A percentile compares a stretch with the other conserved stretches of the same genome.
Evolutionary conservation across 768 basidiomycete genomes (phyloP).

Genomic region (Amanita pseudoporphyria): DNA sequence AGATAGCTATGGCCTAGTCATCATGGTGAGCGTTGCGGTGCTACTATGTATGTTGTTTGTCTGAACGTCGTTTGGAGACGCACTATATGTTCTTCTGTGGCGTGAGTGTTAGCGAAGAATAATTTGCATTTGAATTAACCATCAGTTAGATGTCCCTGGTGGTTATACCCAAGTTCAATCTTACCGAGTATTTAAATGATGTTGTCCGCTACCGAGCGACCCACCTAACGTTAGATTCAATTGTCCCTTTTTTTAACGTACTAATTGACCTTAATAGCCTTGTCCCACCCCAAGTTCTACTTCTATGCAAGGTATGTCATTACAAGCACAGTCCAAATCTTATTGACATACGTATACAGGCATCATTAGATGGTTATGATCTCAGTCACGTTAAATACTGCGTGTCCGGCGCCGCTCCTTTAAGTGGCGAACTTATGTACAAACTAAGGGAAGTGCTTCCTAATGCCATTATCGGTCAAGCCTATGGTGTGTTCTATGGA

Average conservation of each 20-base stretch:
- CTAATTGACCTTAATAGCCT: constrained; percentile 25
- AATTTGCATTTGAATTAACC: background rate
- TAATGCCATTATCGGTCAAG: too few species aligned
- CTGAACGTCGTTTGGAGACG: constrained; percentile 22
- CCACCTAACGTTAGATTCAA: constrained; percentile 37
- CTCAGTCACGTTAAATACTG: constrained; percentile 42
- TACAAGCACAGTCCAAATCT: background rate
- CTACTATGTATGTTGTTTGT: background rate
- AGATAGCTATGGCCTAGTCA: constrained; percentile 56
- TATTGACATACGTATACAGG: background rate
- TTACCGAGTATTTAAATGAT: too few species aligned
- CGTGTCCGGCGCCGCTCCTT: too few species aligned
- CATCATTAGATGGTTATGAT: constrained; percentile 25
- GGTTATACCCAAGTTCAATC: too few species aligned
- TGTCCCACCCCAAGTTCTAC: constrained; percentile 64
- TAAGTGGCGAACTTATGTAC: constrained; percentile 45
- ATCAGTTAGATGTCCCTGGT: too few species aligned
- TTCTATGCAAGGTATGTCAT: constrained; percentile 42
- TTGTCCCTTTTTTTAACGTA: background rate
- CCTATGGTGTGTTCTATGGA: constrained; percentile 27
- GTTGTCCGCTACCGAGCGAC: constrained; percentile 45
- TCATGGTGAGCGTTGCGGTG: constrained; percentile 30
- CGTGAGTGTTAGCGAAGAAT: constrained; percentile 20
- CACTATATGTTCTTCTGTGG: constrained; percentile 47
- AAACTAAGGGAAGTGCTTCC: constrained; percentile 37